Evolutionary conservation across 495 filamentous ascomycete species (phyloP).

Genomic region (Aspergillus incahuasiensis): DNA sequence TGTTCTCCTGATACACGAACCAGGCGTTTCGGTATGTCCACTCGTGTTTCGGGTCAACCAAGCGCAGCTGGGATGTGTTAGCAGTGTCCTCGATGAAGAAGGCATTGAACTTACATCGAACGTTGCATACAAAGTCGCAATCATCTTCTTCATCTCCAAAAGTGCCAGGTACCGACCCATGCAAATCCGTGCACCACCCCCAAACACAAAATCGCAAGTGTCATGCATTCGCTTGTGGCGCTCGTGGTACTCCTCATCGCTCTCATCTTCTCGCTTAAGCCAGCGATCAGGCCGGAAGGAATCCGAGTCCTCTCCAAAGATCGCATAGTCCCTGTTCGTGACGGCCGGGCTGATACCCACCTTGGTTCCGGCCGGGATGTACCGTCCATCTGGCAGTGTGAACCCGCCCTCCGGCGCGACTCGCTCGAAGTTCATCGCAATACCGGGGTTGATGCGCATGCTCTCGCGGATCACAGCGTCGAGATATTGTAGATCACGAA

Average conservation of each 20-base stretch:
- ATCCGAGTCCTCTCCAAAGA: slow-evolving; percentile 63
- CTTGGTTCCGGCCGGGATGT: slow-evolving; percentile 40
- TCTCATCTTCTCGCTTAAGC: slow-evolving; percentile 45
- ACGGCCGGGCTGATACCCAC: slow-evolving; percentile 54
- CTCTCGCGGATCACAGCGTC: slow-evolving; percentile 59
- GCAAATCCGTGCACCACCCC: slow-evolving; percentile 61
- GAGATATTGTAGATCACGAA: slow-evolving; percentile 50
- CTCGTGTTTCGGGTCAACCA: slow-evolving; percentile 24
- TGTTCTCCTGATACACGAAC: slow-evolving; percentile 32
- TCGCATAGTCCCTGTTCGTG: slow-evolving; percentile 43
- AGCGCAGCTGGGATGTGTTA: slow-evolving; percentile 19
- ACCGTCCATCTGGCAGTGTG: slow-evolving; percentile 44
- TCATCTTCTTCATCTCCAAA: slow-evolving; percentile 76
- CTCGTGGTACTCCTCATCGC: slow-evolving; percentile 44
- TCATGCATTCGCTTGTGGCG: slow-evolving; percentile 32
- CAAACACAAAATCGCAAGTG: slow-evolving; percentile 49
- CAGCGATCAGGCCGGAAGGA: slow-evolving; percentile 61
- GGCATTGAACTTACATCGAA: slow-evolving; percentile 51
- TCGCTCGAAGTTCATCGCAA: slow-evolving; percentile 48
- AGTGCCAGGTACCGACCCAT: slow-evolving; percentile 70
- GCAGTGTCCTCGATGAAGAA: background rate
- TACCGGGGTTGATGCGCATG: slow-evolving; percentile 54
- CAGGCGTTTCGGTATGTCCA: slow-evolving; percentile 28
- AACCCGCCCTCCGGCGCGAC: slow-evolving; percentile 49
- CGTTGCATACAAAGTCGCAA: slow-evolving; percentile 63